Evolutionary conservation across 208 protist genomes (phyloP).

Genomic region (Phytomonas francai): DNA sequence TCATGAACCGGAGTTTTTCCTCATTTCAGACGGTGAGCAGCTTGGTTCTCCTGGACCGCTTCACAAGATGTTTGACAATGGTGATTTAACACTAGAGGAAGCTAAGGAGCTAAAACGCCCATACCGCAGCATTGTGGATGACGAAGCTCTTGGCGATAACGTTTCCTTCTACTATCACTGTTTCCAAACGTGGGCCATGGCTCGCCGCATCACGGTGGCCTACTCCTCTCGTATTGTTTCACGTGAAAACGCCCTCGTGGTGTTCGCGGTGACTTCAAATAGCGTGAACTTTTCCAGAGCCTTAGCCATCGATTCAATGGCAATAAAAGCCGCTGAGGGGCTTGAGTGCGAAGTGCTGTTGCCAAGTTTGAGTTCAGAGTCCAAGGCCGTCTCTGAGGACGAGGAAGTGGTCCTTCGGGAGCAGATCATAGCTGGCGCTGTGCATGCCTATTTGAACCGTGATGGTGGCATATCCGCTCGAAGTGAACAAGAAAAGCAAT

Average conservation of each 20-base stretch:
- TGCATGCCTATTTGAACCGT: conserved; percentile 54
- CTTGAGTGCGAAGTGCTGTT: conserved; percentile 37
- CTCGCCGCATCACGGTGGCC: conserved; percentile 64
- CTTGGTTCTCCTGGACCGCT: conserved; percentile 42
- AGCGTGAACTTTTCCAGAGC: conserved; percentile 51
- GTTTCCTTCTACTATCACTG: conserved; percentile 69
- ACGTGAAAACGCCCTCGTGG: conserved; percentile 75
- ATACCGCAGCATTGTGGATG: conserved; percentile 73
- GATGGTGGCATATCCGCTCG: conserved; percentile 8
- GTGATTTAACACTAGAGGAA: conserved; percentile 9
- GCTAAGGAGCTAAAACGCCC: conserved; percentile 11
- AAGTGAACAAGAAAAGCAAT: conserved; percentile 29
- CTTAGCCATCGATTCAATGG: conserved; percentile 28
- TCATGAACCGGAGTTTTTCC: conserved; percentile 81
- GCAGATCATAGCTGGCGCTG: conserved; percentile 45
- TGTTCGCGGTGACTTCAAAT: conserved; percentile 69
- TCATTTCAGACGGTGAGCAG: conserved; percentile 87
- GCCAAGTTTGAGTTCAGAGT: conserved; percentile 22
- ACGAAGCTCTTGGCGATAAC: conserved; percentile 45
- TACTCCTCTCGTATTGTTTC: conserved; percentile 80
- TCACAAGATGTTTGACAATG: conserved; percentile 51
- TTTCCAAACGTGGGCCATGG: conserved; percentile 66
- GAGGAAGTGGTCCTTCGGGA: conserved; percentile 47
- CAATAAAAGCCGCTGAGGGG: conserved; percentile 7
- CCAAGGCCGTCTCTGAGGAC: conserved; percentile 33